Evolutionary conservation across 2,329 filamentous ascomycete genomes (phyloP), one percentile per base, ranked within the genome.

Genomic region (Exophiala spinifera): DNA sequence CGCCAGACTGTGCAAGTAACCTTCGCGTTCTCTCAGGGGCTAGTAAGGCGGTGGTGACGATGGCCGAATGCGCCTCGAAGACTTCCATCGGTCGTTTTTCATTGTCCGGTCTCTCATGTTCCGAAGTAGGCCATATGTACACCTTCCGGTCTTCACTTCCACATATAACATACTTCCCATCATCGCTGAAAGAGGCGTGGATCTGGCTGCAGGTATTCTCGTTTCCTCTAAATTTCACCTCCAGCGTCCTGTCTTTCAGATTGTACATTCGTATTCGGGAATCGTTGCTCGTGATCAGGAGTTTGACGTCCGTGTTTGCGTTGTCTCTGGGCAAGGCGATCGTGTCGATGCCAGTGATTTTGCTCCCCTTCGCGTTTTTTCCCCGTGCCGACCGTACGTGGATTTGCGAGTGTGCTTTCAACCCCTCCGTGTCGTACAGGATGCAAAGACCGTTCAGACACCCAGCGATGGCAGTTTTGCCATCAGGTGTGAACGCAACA

Each of bases 301-400:
- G 76, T 65, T 95, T 95, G 47, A 89, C 80, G 49, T 91, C 87
- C 1, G 83, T 83, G 33, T 80, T 80, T 1, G 75, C 74, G 47
- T 80, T 74, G 19, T 78, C 74, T 2, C 78, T 76, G 3, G 84
- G 83, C 46, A 83, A 76, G 14, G 75, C 71, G 60, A 86, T 84
- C 0, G 90, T 87, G 65, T 92, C 85, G 49, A 99, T 96, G 5
- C 91, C 91, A 0, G 94, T 97, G 63, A 99, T 96, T 69, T 99
- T 99, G 74, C 91, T 96, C 4, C 92, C 92, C 69, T 95, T 96
- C 3, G 91, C 88, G 66, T 96, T 97, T 67, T 91, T 91, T 2
- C 94, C 92, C 55, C 91, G 82, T 0, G 90, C 90, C 0, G 91
- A 96, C 42, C 91, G 85, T n/a, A 96, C 91, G 62, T 96, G 91